Conservation (phyloP, 306 rosid genomes). For the Quercus aquifolioides region DNA sequence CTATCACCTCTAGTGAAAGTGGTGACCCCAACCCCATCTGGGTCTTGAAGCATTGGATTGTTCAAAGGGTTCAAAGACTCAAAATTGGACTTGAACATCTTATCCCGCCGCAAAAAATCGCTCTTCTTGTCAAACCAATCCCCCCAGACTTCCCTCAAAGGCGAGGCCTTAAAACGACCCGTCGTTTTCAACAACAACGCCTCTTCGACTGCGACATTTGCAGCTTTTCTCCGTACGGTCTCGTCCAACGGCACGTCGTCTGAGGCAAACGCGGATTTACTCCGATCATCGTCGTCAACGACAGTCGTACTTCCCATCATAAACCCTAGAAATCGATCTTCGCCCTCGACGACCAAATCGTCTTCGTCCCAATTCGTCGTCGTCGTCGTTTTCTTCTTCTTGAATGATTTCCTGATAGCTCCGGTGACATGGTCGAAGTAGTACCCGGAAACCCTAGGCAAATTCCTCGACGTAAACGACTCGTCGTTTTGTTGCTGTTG, state of each 20-base stretch:
- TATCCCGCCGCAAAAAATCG: conserved; percentile 58
- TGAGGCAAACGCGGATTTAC: conserved; percentile 61
- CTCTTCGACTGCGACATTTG: conserved; percentile 52
- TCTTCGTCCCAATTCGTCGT: conserved; percentile 37
- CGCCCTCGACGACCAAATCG: too few relatives aligned
- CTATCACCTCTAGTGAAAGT: conserved; percentile 61
- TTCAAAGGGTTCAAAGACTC: conserved; percentile 58
- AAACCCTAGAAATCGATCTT: too few relatives aligned
- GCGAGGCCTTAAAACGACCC: conserved; percentile 43
- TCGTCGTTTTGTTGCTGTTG: too few relatives aligned
- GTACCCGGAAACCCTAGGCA: conserved; percentile 37
- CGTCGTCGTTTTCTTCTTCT: conserved; percentile 9
- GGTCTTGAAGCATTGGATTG: conserved; percentile 80
- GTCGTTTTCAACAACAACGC: conserved; percentile 53
- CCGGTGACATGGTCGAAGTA: conserved; percentile 71
- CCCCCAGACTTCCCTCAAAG: conserved; percentile 81
- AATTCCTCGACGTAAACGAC: conserved; percentile 14
- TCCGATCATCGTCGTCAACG: conserved; percentile 44
- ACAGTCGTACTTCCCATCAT: conserved; percentile 21
- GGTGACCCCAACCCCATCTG: conserved; percentile 48
- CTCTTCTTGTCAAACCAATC: conserved; percentile 87
- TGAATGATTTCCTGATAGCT: conserved; percentile 54
- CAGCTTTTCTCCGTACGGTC: conserved; percentile 34
- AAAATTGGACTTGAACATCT: conserved; percentile 72
- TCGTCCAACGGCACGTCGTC: conserved; percentile 77